phyloP scores from a whole-genome alignment of 2,329 filamentous ascomycete genomes.

The Trichoderma gracile region DNA sequence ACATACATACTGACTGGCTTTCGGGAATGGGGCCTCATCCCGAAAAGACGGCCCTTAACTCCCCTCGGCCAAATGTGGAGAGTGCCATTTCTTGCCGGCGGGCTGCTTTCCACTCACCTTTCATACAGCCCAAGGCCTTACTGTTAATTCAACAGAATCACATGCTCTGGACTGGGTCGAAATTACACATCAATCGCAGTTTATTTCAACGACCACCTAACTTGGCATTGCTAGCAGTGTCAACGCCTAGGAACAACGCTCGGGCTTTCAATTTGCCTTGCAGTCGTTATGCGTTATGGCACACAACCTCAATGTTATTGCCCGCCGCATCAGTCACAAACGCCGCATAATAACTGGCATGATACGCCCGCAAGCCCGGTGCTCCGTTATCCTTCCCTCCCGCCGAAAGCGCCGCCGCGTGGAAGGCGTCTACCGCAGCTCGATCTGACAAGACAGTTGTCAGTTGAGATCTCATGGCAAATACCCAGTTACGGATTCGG shows the following conservation, averaged over 20 bases:
- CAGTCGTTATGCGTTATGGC: conserved; percentile 14
- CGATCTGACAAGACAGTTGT: conserved; percentile 37
- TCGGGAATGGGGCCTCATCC: neutral
- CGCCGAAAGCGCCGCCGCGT: conserved; percentile 43
- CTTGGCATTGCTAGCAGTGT: too few relatives aligned
- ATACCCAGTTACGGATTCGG: neutral
- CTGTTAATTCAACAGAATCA: too few relatives aligned
- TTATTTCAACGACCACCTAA: too few relatives aligned
- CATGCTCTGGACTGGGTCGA: too few relatives aligned
- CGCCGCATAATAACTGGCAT: conserved; percentile 51
- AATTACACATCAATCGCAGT: too few relatives aligned
- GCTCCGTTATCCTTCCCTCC: conserved; percentile 52
- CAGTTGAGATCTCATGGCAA: neutral
- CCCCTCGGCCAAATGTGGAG: conserved; percentile 8
- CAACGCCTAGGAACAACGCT: too few relatives aligned
- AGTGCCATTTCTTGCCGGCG: neutral
- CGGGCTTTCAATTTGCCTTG: neutral
- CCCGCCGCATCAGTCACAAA: conserved; percentile 53
- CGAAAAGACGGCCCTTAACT: neutral
- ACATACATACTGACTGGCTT: neutral
- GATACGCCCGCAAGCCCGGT: conserved; percentile 49
- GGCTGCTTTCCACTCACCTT: neutral
- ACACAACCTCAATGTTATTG: conserved; percentile 54
- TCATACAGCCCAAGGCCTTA: too few relatives aligned
- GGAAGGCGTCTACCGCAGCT: conserved; percentile 47